Conservation (phyloP, 2,329 filamentous ascomycete species). For the Sporothrix protearum region DNA sequence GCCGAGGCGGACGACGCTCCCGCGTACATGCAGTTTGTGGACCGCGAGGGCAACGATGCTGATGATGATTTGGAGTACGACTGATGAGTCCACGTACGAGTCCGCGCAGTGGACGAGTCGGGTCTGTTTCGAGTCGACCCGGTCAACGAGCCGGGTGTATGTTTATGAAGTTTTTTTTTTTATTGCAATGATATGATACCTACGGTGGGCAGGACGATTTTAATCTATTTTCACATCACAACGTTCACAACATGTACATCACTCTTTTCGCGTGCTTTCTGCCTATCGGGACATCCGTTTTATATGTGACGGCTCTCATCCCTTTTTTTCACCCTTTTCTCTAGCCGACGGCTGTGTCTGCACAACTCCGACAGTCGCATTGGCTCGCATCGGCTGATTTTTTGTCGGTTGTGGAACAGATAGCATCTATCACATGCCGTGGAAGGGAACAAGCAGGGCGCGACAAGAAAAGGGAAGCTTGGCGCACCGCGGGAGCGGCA, state of each 20-base stretch:
- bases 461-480: not conserved
- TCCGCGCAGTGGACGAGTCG: not conserved
- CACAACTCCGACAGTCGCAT: not conserved
- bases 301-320: not conserved
- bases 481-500: not conserved
- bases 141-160: not conserved
- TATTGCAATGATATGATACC: constrained; percentile 1
- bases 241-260: too few species aligned
- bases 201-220: not conserved
- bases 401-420: not conserved
- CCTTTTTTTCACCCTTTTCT: not conserved
- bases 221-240: not conserved
- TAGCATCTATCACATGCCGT: not conserved
- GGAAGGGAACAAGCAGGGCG: not conserved
- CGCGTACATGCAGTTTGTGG: constrained; percentile 74
- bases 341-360: not conserved
- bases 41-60: constrained; percentile 63
- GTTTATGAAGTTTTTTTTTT: not conserved
- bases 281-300: not conserved
- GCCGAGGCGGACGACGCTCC: constrained; percentile 31
- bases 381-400: not conserved
- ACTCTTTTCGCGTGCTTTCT: not conserved
- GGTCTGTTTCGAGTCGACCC: not conserved
- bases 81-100: not conserved
- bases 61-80: constrained; percentile 36